Percentiles rank a stretch among this genome's conserved stretches.
These are phyloP conservation scores for Termitomyces sp. DNA, from an alignment of 1,284 basidiomycete species.

Conservation along the genomic window DNA sequence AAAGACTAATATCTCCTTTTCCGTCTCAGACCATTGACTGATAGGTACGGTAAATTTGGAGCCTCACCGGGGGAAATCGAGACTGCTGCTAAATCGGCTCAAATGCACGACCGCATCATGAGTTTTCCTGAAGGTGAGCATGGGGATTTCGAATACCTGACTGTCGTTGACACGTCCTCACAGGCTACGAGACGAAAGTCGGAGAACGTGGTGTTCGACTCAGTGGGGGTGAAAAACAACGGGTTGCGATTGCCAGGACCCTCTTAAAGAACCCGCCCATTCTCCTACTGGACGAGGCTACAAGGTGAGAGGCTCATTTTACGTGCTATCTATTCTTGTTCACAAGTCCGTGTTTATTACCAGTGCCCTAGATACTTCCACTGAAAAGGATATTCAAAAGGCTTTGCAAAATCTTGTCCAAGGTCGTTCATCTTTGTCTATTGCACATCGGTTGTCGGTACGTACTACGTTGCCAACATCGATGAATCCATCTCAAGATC, in stretches of 20 bases:
- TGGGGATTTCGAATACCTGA: neutral
- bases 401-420: constrained; percentile 69
- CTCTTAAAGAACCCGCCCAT: constrained; percentile 84
- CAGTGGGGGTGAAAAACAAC: constrained; percentile 79
- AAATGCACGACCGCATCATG: constrained; percentile 78
- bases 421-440: constrained; percentile 71
- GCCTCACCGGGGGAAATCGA: constrained; percentile 66
- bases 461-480: constrained; percentile 27
- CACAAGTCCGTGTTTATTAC: constrained; percentile 10
- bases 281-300: constrained; percentile 79
- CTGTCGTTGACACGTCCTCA: constrained; percentile 2
- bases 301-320: constrained; percentile 39
- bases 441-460: constrained; percentile 77
- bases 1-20: neutral
- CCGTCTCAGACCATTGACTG: constrained; percentile 1
- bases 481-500: constrained; percentile 12
- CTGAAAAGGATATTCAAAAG: constrained; percentile 82
- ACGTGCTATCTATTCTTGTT: neutral
- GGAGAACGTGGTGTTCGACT: constrained; percentile 77
- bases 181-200: constrained; percentile 64
- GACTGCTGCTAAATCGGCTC: constrained; percentile 67
- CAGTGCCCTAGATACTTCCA: constrained; percentile 78
- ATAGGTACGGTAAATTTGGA: constrained; percentile 67
- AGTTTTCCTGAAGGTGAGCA: constrained; percentile 67
- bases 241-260: constrained; percentile 83